Conservation (phyloP, 2,329 filamentous ascomycete genomes). For the Exophiala viscosa region DNA sequence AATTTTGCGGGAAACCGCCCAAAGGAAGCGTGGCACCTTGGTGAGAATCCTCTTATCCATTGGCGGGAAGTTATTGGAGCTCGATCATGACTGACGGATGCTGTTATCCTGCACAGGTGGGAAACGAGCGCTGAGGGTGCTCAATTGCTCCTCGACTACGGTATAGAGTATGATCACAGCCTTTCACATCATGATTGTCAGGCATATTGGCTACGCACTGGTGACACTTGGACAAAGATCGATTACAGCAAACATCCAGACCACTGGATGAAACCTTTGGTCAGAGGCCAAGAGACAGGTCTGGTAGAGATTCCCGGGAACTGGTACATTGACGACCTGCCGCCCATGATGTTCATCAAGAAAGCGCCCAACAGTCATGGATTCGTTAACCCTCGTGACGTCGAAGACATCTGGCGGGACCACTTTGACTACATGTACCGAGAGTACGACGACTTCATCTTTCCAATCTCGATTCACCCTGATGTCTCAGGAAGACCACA, state of each 20-base stretch:
- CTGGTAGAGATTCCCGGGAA: slow-evolving; percentile 43
- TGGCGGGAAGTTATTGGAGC: neutral
- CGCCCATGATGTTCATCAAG: slow-evolving; percentile 47
- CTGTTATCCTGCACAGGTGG: neutral
- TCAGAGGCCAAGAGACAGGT: slow-evolving; percentile 42
- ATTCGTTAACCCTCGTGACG: slow-evolving; percentile 55
- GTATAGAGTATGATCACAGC: slow-evolving; percentile 43
- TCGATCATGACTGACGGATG: neutral
- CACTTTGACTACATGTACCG: slow-evolving; percentile 67
- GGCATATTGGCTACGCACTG: slow-evolving; percentile 42
- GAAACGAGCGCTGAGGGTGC: neutral
- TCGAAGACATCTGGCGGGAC: slow-evolving; percentile 56
- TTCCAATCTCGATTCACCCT: slow-evolving; percentile 73
- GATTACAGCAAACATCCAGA: slow-evolving; percentile 40
- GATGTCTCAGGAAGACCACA: slow-evolving; percentile 53
- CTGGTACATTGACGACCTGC: slow-evolving; percentile 42
- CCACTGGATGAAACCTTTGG: slow-evolving; percentile 47
- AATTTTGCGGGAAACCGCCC: slow-evolving; percentile 67
- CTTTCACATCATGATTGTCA: slow-evolving; percentile 44
- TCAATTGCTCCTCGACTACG: slow-evolving; percentile 37
- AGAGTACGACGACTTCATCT: slow-evolving; percentile 72
- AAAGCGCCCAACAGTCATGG: slow-evolving; percentile 50
- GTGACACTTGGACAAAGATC: slow-evolving; percentile 43
- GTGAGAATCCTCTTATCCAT: slow-evolving; percentile 58
- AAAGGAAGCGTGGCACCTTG: slow-evolving; percentile 69